Conservation (phyloP, 257 asterid genomes). For the Asclepias syriaca region DNA sequence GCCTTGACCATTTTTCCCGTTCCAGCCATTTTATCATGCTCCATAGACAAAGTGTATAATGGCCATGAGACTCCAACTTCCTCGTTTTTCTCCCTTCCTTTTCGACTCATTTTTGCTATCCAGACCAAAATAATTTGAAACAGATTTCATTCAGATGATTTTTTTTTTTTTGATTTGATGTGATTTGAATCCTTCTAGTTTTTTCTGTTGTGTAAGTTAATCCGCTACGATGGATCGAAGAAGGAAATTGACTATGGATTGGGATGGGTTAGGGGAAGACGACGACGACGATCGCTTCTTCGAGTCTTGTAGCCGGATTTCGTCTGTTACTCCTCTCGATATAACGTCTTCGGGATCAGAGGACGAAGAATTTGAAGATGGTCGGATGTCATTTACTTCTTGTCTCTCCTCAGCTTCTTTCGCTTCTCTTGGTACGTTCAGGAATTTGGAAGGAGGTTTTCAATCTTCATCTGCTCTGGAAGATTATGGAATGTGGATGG, state of each 20-base stretch:
- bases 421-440: conserved; percentile 29
- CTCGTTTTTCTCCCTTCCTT: conserved; percentile 60
- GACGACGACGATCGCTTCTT: conserved; percentile 79
- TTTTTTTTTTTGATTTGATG: neutral
- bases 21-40: conserved; percentile 15
- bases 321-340: conserved; percentile 52
- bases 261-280: conserved; percentile 67
- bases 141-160: neutral
- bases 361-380: conserved; percentile 60
- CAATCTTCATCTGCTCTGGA: conserved; percentile 27
- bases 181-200: conserved; percentile 1
- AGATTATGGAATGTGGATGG: conserved; percentile 78
- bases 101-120: conserved; percentile 17
- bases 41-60: conserved; percentile 15
- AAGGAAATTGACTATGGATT: conserved; percentile 80
- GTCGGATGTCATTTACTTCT: conserved; percentile 70
- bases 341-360: conserved; percentile 49
- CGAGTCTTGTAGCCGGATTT: conserved; percentile 53
- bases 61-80: conserved; percentile 19
- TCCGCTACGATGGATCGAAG: conserved; percentile 57
- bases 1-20: conserved; percentile 32
- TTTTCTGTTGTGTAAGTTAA: neutral
- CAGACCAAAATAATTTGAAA: neutral
- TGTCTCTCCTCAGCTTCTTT: conserved; percentile 35
- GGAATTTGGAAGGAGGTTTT: conserved; percentile 12